A percentile compares a stretch with the other conserved stretches of the same genome.
Evolutionary conservation across 345 rosid genomes (phyloP).

Genomic region (Brassica cretica): DNA sequence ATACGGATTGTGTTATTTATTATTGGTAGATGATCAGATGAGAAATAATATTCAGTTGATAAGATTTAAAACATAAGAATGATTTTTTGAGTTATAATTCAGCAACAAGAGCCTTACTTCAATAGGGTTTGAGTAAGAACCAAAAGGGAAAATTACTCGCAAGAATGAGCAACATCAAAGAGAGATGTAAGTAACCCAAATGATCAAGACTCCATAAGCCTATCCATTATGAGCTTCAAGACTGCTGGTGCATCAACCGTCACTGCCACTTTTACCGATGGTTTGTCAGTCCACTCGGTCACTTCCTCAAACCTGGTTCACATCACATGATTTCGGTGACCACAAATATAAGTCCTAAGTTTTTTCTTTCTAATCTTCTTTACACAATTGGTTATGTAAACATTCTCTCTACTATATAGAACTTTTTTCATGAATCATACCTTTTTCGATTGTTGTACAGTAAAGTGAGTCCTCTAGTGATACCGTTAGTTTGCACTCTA

Average conservation of each 20-base stretch:
- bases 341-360: not conserved
- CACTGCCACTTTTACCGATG: slow-evolving; percentile 84
- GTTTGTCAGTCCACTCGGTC: slow-evolving; percentile 71
- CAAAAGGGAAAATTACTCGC: slow-evolving; percentile 1
- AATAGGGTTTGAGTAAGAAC: not conserved
- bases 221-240: slow-evolving; percentile 70
- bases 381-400: not conserved
- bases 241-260: slow-evolving; percentile 78
- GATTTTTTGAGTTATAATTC: not conserved
- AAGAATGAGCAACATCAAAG: slow-evolving; percentile 1
- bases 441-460: slow-evolving; percentile 67
- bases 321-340: not conserved
- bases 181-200: not conserved
- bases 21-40: not conserved
- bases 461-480: slow-evolving; percentile 73
- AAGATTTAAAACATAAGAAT: not conserved
- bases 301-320: slow-evolving; percentile 62
- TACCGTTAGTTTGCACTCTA: slow-evolving; percentile 85
- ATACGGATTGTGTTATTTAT: not conserved
- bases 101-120: slow-evolving; percentile 17
- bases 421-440: slow-evolving; percentile 34
- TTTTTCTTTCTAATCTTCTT: not conserved
- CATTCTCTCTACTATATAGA: not conserved
- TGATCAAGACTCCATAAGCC: slow-evolving; percentile 59
- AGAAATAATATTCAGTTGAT: not conserved